phyloP scores from a whole-genome alignment of 2,329 filamentous ascomycete species.

The Nemania bipapillata region DNA sequence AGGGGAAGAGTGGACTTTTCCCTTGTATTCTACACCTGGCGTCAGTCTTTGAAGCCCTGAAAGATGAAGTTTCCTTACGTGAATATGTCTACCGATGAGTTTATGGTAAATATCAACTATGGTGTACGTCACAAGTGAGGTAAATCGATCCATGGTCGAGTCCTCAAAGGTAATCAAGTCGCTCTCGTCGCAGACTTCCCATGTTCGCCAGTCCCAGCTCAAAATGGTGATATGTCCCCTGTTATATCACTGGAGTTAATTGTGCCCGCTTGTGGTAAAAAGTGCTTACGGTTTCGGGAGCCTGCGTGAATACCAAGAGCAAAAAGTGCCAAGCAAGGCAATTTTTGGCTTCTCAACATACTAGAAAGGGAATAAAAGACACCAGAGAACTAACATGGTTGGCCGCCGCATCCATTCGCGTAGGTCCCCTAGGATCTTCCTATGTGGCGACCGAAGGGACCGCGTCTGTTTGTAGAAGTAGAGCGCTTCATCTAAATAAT shows the following conservation, averaged over 20 bases:
- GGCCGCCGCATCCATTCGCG: conserved; percentile 33
- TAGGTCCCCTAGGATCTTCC: conserved; percentile 29
- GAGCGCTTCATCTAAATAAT: conserved; percentile 22
- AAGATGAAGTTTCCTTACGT: conserved; percentile 8
- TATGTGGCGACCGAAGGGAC: conserved; percentile 24
- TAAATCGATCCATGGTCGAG: conserved; percentile 35
- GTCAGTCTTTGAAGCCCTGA: neutral
- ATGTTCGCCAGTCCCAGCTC: conserved; percentile 30
- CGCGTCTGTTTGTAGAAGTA: conserved; percentile 10
- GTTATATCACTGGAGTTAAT: conserved; percentile 48
- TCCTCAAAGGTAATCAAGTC: conserved; percentile 37
- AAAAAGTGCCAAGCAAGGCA: neutral
- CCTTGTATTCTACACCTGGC: neutral
- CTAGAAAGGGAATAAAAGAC: neutral
- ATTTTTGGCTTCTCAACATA: neutral
- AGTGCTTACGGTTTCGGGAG: neutral
- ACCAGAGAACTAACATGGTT: conserved; percentile 14
- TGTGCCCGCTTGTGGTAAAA: neutral
- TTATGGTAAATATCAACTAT: conserved; percentile 31
- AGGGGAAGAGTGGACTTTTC: conserved; percentile 20
- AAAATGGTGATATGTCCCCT: conserved; percentile 33
- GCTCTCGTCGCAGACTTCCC: neutral
- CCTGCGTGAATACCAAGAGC: too few relatives aligned
- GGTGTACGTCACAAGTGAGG: conserved; percentile 31
- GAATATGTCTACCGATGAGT: conserved; percentile 26